Evolutionary conservation across 2,329 filamentous ascomycete genomes (phyloP).

Genomic region (Cadophora luteo-olivacea): DNA sequence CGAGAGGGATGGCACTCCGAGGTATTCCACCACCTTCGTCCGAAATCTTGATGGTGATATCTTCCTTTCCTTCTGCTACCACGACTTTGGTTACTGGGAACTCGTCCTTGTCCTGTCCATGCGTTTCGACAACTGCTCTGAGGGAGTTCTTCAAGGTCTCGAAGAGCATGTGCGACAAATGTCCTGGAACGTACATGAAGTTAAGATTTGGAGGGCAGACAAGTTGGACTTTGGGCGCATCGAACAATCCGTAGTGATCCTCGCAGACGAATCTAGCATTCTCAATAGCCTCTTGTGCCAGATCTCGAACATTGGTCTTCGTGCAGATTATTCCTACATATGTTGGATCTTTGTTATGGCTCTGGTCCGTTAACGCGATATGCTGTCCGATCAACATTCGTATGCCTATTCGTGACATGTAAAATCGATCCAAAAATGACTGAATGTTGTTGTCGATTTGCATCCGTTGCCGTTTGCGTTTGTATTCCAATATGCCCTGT

Average conservation of each 20-base stretch:
- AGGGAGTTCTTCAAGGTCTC: conserved; percentile 99
- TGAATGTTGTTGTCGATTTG: conserved; percentile 98
- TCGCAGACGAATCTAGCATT: conserved; percentile 99
- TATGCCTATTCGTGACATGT: conserved; percentile 99
- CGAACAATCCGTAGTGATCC: conserved; percentile 96
- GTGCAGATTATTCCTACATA: conserved; percentile 99
- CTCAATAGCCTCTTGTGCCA: conserved; percentile 96
- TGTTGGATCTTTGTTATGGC: conserved; percentile 84
- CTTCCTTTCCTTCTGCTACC: conserved; percentile 95
- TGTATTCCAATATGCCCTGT: conserved; percentile 97
- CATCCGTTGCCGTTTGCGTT: conserved; percentile 93
- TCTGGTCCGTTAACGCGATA: conserved; percentile 94
- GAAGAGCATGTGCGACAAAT: conserved; percentile 98
- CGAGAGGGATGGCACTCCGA: conserved; percentile 87
- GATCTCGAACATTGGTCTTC: conserved; percentile 93
- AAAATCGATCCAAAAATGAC: conserved; percentile 96
- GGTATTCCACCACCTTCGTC: conserved; percentile 98
- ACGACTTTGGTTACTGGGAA: conserved; percentile 98
- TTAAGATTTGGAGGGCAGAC: conserved; percentile 93
- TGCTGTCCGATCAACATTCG: conserved; percentile 99
- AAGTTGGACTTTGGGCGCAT: conserved; percentile 94
- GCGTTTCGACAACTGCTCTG: conserved; percentile 92
- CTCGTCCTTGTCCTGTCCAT: conserved; percentile 93
- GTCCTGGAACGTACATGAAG: conserved; percentile 99
- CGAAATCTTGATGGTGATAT: conserved; percentile 98